A percentile compares a stretch with the other conserved stretches of the same genome.
Evolutionary conservation across 1,284 basidiomycete species (phyloP).

Genomic region (Irpex lacteus): DNA sequence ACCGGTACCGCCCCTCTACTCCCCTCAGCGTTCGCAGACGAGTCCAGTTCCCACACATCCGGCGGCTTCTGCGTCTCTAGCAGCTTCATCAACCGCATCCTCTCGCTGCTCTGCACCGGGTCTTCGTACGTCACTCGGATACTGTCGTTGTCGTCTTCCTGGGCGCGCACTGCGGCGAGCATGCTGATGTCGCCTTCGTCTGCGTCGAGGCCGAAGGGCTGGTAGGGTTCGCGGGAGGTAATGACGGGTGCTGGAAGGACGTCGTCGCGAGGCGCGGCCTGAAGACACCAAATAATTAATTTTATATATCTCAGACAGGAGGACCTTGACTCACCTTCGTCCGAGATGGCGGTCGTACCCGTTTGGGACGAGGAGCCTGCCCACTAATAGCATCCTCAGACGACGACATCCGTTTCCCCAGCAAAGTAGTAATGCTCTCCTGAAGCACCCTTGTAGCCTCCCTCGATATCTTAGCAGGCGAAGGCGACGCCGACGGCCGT

Average conservation of each 20-base stretch:
- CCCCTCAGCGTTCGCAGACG: no score
- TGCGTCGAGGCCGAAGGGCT: not conserved
- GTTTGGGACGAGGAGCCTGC: conserved; percentile 32
- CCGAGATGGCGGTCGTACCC: conserved; percentile 37
- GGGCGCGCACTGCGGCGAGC: not conserved
- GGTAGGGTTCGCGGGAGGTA: not conserved
- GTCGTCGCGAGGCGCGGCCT: not conserved
- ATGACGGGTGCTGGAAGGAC: not conserved
- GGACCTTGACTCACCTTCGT: conserved; percentile 36
- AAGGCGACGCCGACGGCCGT: conserved; percentile 27
- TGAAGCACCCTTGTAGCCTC: conserved; percentile 48
- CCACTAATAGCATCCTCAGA: conserved; percentile 30
- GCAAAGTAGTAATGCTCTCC: conserved; percentile 59
- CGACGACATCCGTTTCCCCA: conserved; percentile 59
- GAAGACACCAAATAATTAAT: not conserved
- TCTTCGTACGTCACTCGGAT: conserved; percentile 63
- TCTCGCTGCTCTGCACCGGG: conserved; percentile 56
- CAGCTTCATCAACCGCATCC: conserved; percentile 43
- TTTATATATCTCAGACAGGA: no score
- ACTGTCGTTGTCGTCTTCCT: conserved; percentile 32
- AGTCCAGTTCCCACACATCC: not conserved
- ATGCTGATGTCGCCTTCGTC: not conserved
- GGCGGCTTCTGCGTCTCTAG: conserved; percentile 19
- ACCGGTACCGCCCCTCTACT: not conserved
- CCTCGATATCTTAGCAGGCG: conserved; percentile 32